Percentiles rank a stretch among this genome's conserved stretches.
Evolutionary conservation across 768 basidiomycete genomes (phyloP).

Genomic region (Amanita jacksonii): DNA sequence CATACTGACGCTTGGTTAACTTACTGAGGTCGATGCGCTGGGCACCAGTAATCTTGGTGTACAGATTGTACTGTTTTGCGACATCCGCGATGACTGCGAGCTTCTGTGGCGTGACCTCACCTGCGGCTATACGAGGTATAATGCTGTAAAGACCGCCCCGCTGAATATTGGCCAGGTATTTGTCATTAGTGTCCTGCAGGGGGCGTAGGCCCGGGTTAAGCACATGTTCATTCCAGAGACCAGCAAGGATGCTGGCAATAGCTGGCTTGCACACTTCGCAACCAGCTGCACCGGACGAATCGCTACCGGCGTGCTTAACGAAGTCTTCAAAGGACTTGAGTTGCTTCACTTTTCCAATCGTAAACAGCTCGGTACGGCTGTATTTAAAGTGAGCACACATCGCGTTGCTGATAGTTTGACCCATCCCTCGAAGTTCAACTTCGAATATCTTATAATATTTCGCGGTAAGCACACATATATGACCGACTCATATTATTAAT

Average conservation of each 20-base stretch:
- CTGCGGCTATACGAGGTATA: conserved; percentile 61
- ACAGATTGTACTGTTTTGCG: conserved; percentile 57
- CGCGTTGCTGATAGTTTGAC: conserved; percentile 45
- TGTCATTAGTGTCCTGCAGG: conserved; percentile 68
- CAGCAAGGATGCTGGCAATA: conserved; percentile 43
- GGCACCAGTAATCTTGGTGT: conserved; percentile 37
- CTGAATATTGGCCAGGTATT: conserved; percentile 64
- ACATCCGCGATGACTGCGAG: conserved; percentile 56
- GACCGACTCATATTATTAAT: conserved; percentile 8
- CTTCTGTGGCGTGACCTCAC: conserved; percentile 60
- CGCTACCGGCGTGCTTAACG: conserved; percentile 39
- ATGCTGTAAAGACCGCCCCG: conserved; percentile 65
- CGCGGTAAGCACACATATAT: conserved; percentile 18
- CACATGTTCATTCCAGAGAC: conserved; percentile 53
- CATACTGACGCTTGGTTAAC: not conserved
- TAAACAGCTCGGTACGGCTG: conserved; percentile 59
- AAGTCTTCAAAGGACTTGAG: conserved; percentile 46
- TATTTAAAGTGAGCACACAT: conserved; percentile 59
- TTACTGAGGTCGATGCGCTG: conserved; percentile 6
- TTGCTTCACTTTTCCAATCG: conserved; percentile 52
- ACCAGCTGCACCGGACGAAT: conserved; percentile 37
- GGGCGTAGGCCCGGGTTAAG: conserved; percentile 54
- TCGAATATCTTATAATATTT: conserved; percentile 17
- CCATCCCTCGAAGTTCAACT: conserved; percentile 60
- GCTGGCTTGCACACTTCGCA: conserved; percentile 72